Percentiles rank a stretch among this genome's conserved stretches.
Evolutionary conservation across 2,329 filamentous ascomycete genomes (phyloP).

Genomic region (Diaporthe vexans): DNA sequence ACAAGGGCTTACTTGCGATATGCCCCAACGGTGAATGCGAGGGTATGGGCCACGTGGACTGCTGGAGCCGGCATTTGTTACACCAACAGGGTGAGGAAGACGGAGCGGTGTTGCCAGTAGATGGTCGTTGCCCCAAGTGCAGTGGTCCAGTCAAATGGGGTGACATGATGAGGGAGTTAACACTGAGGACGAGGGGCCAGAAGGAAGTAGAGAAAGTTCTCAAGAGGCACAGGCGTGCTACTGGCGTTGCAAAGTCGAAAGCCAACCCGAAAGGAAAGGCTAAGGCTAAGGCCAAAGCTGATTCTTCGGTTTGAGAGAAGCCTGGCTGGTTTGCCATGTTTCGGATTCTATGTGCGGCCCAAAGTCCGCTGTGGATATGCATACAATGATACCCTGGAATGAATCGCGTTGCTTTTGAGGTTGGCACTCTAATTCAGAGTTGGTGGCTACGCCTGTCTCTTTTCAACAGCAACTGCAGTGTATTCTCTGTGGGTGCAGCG

Average conservation of each 20-base stretch:
- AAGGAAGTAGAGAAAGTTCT: conserved; percentile 80
- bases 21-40: conserved; percentile 69
- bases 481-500: background rate
- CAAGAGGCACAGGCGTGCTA: conserved; percentile 58
- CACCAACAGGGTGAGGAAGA: conserved; percentile 46
- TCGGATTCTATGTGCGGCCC: too few relatives aligned
- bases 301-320: background rate
- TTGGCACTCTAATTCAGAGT: background rate
- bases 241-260: conserved; percentile 43
- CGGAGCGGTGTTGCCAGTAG: conserved; percentile 72
- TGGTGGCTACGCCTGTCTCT: too few relatives aligned
- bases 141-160: conserved; percentile 75
- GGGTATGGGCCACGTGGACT: conserved; percentile 71
- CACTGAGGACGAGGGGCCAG: conserved; percentile 76
- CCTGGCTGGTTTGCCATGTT: background rate
- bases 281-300: conserved; percentile 2
- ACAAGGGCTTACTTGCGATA: conserved; percentile 67
- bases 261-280: conserved; percentile 44
- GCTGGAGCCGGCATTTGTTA: conserved; percentile 70
- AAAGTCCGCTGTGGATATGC: background rate
- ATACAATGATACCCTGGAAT: conserved; percentile 7
- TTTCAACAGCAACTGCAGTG: background rate
- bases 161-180: conserved; percentile 86
- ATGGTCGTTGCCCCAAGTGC: conserved; percentile 81
- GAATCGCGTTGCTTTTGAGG: background rate